Base-by-base conservation (phyloP, 2,329 filamentous ascomycete species). In the Monosporascus sp. region DNA sequence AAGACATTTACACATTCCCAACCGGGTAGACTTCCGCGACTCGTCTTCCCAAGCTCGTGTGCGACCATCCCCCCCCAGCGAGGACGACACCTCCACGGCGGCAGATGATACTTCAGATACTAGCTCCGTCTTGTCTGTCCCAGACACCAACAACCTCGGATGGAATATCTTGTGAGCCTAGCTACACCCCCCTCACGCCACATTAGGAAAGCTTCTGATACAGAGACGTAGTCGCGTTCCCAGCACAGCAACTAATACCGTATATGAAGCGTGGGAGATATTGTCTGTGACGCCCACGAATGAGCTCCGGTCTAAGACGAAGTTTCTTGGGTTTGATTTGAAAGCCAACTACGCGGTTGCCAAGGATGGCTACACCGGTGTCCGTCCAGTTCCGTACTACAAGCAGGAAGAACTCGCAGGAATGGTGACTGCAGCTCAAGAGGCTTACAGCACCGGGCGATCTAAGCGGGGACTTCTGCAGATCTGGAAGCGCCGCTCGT, bases 321-420 rank as follows among this genome's bases (percentile, higher is more conserved):
- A 49, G 11, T 40, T 61, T 6, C 26, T 59, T 5, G 58, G 59
- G 20, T 9, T 61, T 5, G 49, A 51, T 5, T 5, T 61, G 3
- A 9, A 36, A 11, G 49, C 52, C 14, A 55, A 34, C 7, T 55
- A 54, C 24, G 52, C 46, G 20, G 41, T 54, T 2, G 36, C 48
- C 5, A 53, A 52, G 31, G 56, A 60, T 27, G 55, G 53, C 1
- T 60, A 60, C 50, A 55, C 56, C 2, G 58, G 58, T 5, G 56
- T 61, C 16, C 54, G 59, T 8, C 50, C 59, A 2, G 51, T 56
- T 16, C 56, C 58, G 7, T 55, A 51, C 5, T 59, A 56, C 24
- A 48, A 58, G 3, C 59, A 61, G 27, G 43, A 17, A 9, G 56
- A 61, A 8, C 49, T 61, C 9, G 55, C 31, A 19, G 24, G 40